Conservation (phyloP, 169 alveolate species). For the Plasmodium berghei region DNA sequence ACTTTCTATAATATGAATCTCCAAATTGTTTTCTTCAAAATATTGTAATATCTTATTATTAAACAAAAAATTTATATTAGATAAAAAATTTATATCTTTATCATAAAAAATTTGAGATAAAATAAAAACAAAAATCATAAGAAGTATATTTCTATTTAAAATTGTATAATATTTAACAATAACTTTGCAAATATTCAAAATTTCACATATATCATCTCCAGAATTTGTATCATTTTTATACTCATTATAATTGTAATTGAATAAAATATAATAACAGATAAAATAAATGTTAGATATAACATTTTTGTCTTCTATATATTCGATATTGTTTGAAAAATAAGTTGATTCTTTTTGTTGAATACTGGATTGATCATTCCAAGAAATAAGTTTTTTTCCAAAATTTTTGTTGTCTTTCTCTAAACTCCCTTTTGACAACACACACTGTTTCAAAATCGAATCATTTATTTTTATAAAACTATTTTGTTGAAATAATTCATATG, state of each 20-base stretch:
- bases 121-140: constrained; percentile 30
- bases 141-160: constrained; percentile 31
- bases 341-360: neutral
- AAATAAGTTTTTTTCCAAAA: neutral
- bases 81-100: neutral
- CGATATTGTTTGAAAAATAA: too few relatives aligned
- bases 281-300: constrained; percentile 39
- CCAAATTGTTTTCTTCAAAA: neutral
- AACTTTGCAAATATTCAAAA: constrained; percentile 17
- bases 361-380: neutral
- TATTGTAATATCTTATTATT: neutral
- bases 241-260: constrained; percentile 3
- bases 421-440: neutral
- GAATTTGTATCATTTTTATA: neutral
- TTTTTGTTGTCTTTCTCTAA: neutral
- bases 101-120: constrained; percentile 30
- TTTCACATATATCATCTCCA: constrained; percentile 13
- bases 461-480: neutral
- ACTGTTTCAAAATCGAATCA: neutral
- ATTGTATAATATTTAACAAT: constrained; percentile 12
- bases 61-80: constrained; percentile 12
- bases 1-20: neutral
- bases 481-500: neutral
- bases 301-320: neutral
- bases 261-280: constrained; percentile 31